Evolutionary conservation across 2,329 filamentous ascomycete species (phyloP).

Genomic region (Colletotrichum echinochloae): DNA sequence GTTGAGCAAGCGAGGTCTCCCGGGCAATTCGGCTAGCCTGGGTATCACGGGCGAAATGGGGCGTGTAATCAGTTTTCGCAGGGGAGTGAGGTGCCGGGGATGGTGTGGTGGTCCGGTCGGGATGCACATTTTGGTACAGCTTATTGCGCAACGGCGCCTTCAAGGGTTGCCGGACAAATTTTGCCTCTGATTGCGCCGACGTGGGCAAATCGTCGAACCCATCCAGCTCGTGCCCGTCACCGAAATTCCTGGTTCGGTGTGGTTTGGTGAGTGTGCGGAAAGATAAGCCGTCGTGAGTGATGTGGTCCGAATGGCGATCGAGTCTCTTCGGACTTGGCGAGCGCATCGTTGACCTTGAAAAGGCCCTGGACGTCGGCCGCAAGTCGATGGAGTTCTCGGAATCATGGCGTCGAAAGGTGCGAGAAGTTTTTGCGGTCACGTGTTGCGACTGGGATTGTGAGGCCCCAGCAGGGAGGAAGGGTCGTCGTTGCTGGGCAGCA

Average conservation of each 20-base stretch:
- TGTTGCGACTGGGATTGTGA: conserved; percentile 83
- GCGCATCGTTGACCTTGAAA: conserved; percentile 69
- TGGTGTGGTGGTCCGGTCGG: conserved; percentile 65
- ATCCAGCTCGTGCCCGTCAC: conserved; percentile 92
- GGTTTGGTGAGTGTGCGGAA: conserved; percentile 43
- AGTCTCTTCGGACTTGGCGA: conserved; percentile 70
- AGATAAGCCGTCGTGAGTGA: conserved; percentile 40
- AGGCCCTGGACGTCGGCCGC: conserved; percentile 67
- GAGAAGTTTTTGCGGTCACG: conserved; percentile 75
- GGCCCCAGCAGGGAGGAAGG: conserved; percentile 83
- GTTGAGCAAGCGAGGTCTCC: conserved; percentile 71
- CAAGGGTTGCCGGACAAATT: conserved; percentile 83
- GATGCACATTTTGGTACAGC: conserved; percentile 65
- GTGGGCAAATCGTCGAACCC: conserved; percentile 95
- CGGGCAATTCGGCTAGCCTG: conserved; percentile 74
- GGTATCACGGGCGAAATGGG: conserved; percentile 74
- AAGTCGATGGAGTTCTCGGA: conserved; percentile 77
- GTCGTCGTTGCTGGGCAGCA: conserved; percentile 68
- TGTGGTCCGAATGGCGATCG: conserved; percentile 50
- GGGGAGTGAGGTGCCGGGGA: conserved; percentile 70
- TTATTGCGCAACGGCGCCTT: conserved; percentile 71
- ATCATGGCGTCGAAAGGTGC: conserved; percentile 82
- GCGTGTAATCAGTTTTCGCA: conserved; percentile 64
- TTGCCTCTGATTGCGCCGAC: conserved; percentile 83
- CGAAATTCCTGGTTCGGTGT: conserved; percentile 76